Evolutionary conservation across 225 moss, liverwort and hornwort genomes (phyloP).

Genomic region (Lunularia cruciata): DNA sequence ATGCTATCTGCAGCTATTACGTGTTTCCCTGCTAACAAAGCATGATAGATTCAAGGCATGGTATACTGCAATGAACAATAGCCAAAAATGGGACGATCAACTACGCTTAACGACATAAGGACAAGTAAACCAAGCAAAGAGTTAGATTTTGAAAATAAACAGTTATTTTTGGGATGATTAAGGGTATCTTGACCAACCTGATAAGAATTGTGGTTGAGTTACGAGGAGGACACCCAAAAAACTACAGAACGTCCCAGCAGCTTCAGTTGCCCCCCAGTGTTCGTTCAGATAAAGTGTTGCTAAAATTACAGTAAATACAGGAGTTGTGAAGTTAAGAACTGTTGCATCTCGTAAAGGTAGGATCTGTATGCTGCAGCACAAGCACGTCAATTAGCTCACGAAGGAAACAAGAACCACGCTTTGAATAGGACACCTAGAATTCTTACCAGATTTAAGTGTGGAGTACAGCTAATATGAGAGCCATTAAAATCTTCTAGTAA

Average conservation of each 20-base stretch:
- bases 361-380: constrained; percentile 71
- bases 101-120: background rate
- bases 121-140: background rate
- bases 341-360: constrained; percentile 78
- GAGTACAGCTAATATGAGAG: background rate
- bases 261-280: constrained; percentile 62
- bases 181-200: constrained; percentile 41
- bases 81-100: background rate
- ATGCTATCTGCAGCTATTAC: constrained; percentile 25
- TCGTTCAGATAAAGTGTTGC: constrained; percentile 65
- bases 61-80: background rate
- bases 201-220: constrained; percentile 59
- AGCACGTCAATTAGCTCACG: background rate
- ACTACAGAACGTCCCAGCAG: constrained; percentile 70
- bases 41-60: background rate
- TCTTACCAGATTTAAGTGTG: background rate
- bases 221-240: constrained; percentile 70
- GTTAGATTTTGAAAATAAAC: background rate
- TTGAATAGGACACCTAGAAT: background rate
- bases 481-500: too few species aligned
- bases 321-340: constrained; percentile 75
- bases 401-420: too few species aligned
- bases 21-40: constrained; percentile 19
- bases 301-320: constrained; percentile 68
- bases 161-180: too few species aligned